Base-by-base conservation (phyloP, 2,329 filamentous ascomycete genomes). In the Trichoderma pleuroti region DNA sequence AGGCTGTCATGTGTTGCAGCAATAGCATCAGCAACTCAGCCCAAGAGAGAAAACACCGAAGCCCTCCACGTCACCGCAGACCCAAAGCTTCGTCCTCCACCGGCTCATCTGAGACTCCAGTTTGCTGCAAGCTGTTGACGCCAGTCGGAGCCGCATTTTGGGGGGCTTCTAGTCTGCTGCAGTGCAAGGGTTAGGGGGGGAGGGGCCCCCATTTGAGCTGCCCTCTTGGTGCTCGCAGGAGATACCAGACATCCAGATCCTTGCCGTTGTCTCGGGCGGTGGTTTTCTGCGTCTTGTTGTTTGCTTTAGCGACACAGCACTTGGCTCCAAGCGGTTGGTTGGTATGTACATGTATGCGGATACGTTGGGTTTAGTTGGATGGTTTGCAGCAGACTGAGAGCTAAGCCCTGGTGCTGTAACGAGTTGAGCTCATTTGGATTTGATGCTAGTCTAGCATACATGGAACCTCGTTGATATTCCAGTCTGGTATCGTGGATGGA, bases 291-390 rank as follows among this genome's bases (percentile, higher is more conserved):
- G 46, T 61, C 21, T 39, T 16, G 39, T 42, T 26, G 21, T 28
- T 28, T 46, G 34, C 56, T 56, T 42, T 57, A 46, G 30, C 24
- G 52, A 57, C 32, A 5, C 16, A 42, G 63, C 39, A 28, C 63
- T 49, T 49, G 60, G 60, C 60, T 30, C 60, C 39, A 63, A 63
- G 39, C 24, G 39, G 42, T 46, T 54, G 64, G 34, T 67, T 62
- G 67, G 67, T 21, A 62, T 62, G 54, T 42, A 28, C 49, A 54
- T 42, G 67, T 21, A 62, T 62, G 54, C 57, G 39, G 59, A 54
- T 42, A 18, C 24, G 11, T 16, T 24, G 28, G 59, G 36, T 36
- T 42, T n/a, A 39, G 11, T 16, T 16, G 28, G 46, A 61, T 52
- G 46, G 28, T 26, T 24, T 65, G 39, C 61, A 30, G 36, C 34